Conservation (phyloP, 75 land plant genomes). For the Picea sitchensis region DNA sequence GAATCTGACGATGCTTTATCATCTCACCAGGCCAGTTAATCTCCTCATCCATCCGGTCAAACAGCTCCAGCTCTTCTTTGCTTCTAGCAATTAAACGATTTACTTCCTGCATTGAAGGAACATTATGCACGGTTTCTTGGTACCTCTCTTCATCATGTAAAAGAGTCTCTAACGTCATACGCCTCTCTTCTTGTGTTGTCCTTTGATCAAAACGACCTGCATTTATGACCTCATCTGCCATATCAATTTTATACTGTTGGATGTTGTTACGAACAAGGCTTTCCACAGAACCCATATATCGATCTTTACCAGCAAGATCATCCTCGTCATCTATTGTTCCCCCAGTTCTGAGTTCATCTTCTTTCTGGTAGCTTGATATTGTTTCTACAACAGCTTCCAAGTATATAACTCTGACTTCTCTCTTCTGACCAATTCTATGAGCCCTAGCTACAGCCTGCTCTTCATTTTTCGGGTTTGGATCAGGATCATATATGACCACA, state of each 20-base stretch:
- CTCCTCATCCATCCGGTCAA: constrained; percentile 99
- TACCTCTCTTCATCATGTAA: constrained; percentile 98
- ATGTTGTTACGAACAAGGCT: constrained; percentile 95
- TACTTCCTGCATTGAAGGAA: constrained; percentile 95
- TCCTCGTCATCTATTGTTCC: constrained; percentile 82
- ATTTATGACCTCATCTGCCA: constrained; percentile 99
- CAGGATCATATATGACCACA: constrained; percentile 98
- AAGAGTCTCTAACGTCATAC: constrained; percentile 88
- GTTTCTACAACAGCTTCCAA: constrained; percentile 99
- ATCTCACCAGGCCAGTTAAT: constrained; percentile 88
- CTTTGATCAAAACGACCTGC: constrained; percentile 99
- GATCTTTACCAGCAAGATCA: constrained; percentile 96
- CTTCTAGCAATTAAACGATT: constrained; percentile 98
- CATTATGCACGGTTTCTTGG: constrained; percentile 98
- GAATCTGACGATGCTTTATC: constrained; percentile 72
- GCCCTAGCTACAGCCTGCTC: constrained; percentile 99
- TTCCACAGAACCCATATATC: constrained; percentile 98
- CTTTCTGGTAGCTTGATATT: constrained; percentile 85
- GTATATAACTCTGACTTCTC: constrained; percentile 97
- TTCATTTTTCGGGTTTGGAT: constrained; percentile 99
- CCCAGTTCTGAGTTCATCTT: constrained; percentile 90
- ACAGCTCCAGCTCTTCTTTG: constrained; percentile 90
- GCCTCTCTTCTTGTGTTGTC: constrained; percentile 99
- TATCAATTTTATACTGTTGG: constrained; percentile 99
- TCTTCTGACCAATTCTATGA: constrained; percentile 96